phyloP scores from a whole-genome alignment of 2,329 filamentous ascomycete genomes.

The Pestalotiopsis sp. region DNA sequence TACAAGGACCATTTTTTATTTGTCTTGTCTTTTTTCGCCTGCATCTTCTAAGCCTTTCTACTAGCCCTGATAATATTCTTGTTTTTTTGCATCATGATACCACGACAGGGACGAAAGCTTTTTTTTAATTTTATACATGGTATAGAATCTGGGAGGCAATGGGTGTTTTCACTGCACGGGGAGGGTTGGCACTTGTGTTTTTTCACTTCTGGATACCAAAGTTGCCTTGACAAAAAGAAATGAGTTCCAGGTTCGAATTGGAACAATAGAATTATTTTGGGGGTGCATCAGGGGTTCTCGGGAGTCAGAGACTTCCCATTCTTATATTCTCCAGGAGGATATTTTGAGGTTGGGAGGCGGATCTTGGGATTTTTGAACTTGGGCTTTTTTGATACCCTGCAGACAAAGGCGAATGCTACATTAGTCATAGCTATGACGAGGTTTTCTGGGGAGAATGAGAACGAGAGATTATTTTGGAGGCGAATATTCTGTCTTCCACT shows the following conservation, averaged over 20 bases:
- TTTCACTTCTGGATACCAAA: neutral
- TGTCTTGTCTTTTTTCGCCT: neutral
- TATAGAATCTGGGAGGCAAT: neutral
- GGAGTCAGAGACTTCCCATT: neutral
- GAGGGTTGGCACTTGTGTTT: neutral
- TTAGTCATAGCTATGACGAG: neutral
- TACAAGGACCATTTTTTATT: neutral
- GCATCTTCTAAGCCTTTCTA: neutral
- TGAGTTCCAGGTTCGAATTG: neutral
- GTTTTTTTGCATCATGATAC: constrained; percentile 13
- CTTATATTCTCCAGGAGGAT: neutral
- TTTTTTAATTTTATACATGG: constrained; percentile 4
- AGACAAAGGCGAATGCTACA: neutral
- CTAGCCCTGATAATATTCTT: neutral
- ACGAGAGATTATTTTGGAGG: neutral
- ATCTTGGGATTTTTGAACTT: neutral
- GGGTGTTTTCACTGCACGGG: neutral
- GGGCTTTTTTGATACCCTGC: neutral
- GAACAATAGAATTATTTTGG: neutral
- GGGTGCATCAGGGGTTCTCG: neutral
- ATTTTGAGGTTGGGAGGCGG: neutral
- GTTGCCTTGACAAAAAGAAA: neutral
- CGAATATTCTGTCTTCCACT: neutral
- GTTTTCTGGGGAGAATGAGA: neutral
- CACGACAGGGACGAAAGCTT: constrained; percentile 1